Evolutionary conservation across 1,139 yeast species (phyloP), one percentile per base, ranked within the genome.

Genomic region (Tardiomyces digboiensis): DNA sequence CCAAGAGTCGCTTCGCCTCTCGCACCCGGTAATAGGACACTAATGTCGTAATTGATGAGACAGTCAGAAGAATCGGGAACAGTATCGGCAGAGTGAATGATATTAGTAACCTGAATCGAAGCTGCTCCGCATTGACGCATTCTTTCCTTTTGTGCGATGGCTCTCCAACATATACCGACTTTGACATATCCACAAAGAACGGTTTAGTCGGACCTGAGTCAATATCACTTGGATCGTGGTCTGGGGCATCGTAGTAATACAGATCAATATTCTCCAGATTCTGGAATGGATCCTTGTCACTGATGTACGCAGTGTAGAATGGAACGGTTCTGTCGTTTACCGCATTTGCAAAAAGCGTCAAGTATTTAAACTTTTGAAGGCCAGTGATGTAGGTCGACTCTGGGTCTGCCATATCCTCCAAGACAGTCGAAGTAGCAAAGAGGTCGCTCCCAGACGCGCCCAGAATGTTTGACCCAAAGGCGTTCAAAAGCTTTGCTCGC

Each of bases 401-500:
- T 0, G 80, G 81, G 47, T 78, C 74, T 0, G 89, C 74, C 68
- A 88, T 60, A 40, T 70, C 66, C 1, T 70, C 65, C 29, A 86
- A 53, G 4, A 60, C 45, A 46, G 67, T 62, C 7, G 71, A 67
- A 50, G 76, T 77, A 10, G 62, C 63, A 53, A 88, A 87, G 54
- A 89, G 58, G 56, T 89, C 89, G 39, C 72, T 64, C 0, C 97
- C 97, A 2, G 85, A 75, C 45, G 74, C 70, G 0, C 96, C 96
- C 22, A 87, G 67, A 2, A 84, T 56, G 48, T 71, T 71, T 1
- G 77, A 68, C 0, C 95, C 95, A 18, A 82, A 44, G 10, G 63
- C 55, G 54, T 83, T 84, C 44, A 84, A 66, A 1, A 75, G 42
- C 13, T 59, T 54, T 45, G 78, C 75, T 46, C 74, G 65, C 10